Percentiles rank a stretch among this genome's conserved stretches.
Evolutionary conservation across 139 green algal species (phyloP).

Genomic region (Chlorella sp.): DNA sequence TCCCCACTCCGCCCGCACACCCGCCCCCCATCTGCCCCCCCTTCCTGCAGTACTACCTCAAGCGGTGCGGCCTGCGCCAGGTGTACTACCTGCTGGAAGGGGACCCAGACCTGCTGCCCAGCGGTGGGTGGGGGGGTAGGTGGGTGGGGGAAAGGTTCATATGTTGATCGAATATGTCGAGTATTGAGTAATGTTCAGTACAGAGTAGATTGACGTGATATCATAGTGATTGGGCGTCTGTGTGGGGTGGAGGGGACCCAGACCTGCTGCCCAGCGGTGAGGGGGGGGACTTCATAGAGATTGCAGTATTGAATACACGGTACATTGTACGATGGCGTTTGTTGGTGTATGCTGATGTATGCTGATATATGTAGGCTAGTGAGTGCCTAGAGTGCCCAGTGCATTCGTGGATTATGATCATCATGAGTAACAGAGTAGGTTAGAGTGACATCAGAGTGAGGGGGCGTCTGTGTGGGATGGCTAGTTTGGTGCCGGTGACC

Average conservation of each 20-base stretch:
- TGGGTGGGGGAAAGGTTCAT: background rate
- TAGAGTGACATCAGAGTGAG: background rate
- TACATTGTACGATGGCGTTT: too few species aligned
- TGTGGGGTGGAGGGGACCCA: background rate
- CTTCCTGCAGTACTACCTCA: slow-evolving; percentile 62
- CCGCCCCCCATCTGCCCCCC: background rate
- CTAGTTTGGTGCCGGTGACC: too few species aligned
- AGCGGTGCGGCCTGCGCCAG: slow-evolving; percentile 62
- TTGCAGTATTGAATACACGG: too few species aligned
- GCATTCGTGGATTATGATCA: too few species aligned
- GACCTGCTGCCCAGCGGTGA: too few species aligned
- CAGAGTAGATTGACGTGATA: background rate
- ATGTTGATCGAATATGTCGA: background rate
- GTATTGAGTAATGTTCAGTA: background rate
- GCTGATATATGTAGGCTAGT: too few species aligned
- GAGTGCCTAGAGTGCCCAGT: too few species aligned
- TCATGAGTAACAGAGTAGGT: background rate
- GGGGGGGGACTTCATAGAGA: too few species aligned
- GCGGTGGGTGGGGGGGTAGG: background rate
- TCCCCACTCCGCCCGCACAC: background rate
- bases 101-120: slow-evolving; percentile 51
- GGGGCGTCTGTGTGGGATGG: background rate
- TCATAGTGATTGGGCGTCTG: background rate
- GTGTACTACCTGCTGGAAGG: slow-evolving; percentile 83
- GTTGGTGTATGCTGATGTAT: too few species aligned